Percentiles rank a stretch among this genome's conserved stretches.
These are phyloP conservation scores for Singerocomus inundabilis DNA, from an alignment of 1,284 basidiomycete species.

Conservation along the genomic window DNA sequence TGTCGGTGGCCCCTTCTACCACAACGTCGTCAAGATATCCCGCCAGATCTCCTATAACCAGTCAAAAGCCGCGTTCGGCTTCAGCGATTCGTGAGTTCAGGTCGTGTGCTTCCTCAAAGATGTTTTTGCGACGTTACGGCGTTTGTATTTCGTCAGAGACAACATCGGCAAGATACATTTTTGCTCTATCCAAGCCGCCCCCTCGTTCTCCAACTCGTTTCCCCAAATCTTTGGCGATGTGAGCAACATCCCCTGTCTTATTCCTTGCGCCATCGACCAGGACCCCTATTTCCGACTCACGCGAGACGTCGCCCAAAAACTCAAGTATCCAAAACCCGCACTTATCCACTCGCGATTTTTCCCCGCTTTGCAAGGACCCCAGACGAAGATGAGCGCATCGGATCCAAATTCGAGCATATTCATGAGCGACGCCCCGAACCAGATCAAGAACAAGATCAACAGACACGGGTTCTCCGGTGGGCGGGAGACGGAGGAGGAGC, in stretches of 20 bases:
- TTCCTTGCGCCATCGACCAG: conserved; percentile 99
- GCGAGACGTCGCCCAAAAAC: conserved; percentile 88
- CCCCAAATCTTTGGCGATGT: conserved; percentile 93
- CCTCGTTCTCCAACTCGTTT: conserved; percentile 98
- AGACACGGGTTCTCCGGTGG: conserved; percentile 91
- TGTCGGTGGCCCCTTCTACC: conserved; percentile 91
- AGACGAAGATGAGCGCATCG: conserved; percentile 99
- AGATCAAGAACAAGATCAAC: conserved; percentile 99
- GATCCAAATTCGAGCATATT: conserved; percentile 89
- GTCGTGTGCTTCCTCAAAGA: background rate
- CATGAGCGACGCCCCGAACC: conserved; percentile 91
- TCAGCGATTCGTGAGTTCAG: conserved; percentile 81
- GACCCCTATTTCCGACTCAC: conserved; percentile 97
- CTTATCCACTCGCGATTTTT: conserved; percentile 97
- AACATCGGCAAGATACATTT: conserved; percentile 99
- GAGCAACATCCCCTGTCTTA: conserved; percentile 87
- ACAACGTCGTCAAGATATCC: conserved; percentile 92
- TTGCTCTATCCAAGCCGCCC: conserved; percentile 94
- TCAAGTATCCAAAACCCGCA: conserved; percentile 95
- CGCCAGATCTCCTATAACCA: conserved; percentile 93
- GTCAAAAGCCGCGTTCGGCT: conserved; percentile 94
- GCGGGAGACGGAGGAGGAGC: conserved; percentile 91
- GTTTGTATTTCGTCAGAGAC: conserved; percentile 55
- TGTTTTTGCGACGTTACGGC: background rate
- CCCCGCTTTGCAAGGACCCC: conserved; percentile 95